Evolutionary conservation across 768 basidiomycete genomes (phyloP), one percentile per base, ranked within the genome.

Genomic region (Omphalotus guepiniiformis): DNA sequence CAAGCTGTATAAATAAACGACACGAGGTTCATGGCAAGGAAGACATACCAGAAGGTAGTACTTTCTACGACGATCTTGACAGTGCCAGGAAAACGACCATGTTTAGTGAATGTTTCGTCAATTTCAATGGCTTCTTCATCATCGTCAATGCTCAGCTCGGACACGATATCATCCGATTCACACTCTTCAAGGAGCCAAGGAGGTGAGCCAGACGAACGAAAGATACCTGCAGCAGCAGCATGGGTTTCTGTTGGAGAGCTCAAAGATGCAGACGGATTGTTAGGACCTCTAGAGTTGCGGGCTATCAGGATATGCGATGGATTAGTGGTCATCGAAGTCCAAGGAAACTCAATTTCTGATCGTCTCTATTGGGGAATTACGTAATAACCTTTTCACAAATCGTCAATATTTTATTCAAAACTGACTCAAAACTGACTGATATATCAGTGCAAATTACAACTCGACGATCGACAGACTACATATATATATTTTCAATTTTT

Each of bases 61-160:
- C 75, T 79, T 62, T 91, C 88, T 21, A 95, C 93, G 16, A 93
- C 73, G 44, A 95, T 91, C 64, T 94, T 95, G 47, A 95, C 90
- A 0, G 82, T 89, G 3, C 93, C 93, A 0, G 90, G 90, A 55
- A 90, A 82, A 26, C 72, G 64, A 29, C 75, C 74, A 51, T 77
- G 69, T 57, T 76, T 78, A 5, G 79, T 80, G 57, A 95, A 95
- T 0, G 89, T 85, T 45, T 84, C 76, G 58, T 94, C 80, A 35
- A 95, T 73, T 40, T 89, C 88, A 47, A 93, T 88, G 6, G 81
- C 77, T 53, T 79, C 79, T 39, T 84, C 80, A 50, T 82, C 75
- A 50, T 79, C 79, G 50, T 80, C 82, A 21, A 79, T 74, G 62
- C 79, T 82, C 32, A 85, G 69, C 49, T 88, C 83, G 4, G 85